phyloP scores from a whole-genome alignment of 176 grass and related monocot species.

The Carex myosuroides region DNA sequence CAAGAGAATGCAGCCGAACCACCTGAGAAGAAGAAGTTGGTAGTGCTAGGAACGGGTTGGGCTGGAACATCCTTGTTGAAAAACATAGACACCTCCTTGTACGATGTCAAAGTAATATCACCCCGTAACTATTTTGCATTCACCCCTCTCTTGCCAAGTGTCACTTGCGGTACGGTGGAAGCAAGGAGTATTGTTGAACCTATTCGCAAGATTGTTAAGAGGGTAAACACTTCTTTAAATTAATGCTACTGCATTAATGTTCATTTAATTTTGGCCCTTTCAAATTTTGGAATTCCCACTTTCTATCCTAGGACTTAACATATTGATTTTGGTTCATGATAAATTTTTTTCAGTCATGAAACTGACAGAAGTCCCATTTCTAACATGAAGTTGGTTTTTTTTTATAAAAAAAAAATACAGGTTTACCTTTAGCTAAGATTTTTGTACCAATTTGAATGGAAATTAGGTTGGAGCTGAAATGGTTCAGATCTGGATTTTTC shows the following conservation, averaged over 20 bases:
- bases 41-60: slow-evolving; percentile 96
- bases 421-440: not conserved
- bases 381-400: not conserved
- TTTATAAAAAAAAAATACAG: not conserved
- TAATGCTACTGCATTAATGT: not conserved
- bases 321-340: slow-evolving; percentile 4
- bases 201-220: slow-evolving; percentile 58
- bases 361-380: not conserved
- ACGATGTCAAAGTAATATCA: slow-evolving; percentile 86
- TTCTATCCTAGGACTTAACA: not conserved
- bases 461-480: not conserved
- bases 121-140: slow-evolving; percentile 95
- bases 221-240: slow-evolving; percentile 38
- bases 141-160: slow-evolving; percentile 79
- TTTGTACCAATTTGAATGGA: not conserved
- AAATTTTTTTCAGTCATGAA: slow-evolving; percentile 20
- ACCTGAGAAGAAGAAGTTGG: slow-evolving; percentile 64
- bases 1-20: slow-evolving; percentile 25
- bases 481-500: not conserved
- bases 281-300: not conserved
- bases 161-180: slow-evolving; percentile 90
- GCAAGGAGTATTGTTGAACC: slow-evolving; percentile 82
- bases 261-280: not conserved
- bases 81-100: slow-evolving; percentile 62
- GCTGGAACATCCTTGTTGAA: slow-evolving; percentile 77